A percentile compares a stretch with the other conserved stretches of the same genome.
These are phyloP conservation scores for Rhodomyrtus tomentosa DNA, from an alignment of 345 rosid genomes.

Conservation along the genomic window DNA sequence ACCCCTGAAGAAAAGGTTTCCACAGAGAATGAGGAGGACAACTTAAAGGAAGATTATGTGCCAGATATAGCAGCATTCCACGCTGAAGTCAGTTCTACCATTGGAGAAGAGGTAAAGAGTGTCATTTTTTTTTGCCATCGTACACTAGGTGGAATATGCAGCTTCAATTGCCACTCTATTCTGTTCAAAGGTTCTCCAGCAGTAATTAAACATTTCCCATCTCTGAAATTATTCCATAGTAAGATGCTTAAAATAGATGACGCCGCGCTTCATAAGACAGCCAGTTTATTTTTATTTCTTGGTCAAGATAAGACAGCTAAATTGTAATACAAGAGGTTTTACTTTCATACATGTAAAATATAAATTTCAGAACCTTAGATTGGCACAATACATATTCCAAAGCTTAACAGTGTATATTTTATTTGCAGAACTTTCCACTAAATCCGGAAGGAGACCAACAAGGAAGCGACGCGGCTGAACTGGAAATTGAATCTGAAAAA, in stretches of 20 bases:
- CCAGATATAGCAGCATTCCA: neutral
- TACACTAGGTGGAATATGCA: neutral
- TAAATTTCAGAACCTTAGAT: too few species aligned
- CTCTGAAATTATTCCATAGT: neutral
- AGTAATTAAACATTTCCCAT: neutral
- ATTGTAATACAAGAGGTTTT: too few species aligned
- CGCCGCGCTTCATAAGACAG: neutral
- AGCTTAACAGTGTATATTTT: neutral
- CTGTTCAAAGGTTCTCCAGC: neutral
- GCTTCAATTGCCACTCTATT: neutral
- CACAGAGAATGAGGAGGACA: neutral
- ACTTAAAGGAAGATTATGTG: neutral
- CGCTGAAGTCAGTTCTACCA: neutral
- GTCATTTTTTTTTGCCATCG: neutral
- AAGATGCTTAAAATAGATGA: neutral
- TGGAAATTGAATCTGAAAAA: neutral
- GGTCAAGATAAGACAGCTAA: neutral
- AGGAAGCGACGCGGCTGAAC: neutral
- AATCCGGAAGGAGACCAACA: conserved; percentile 2
- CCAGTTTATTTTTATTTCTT: neutral
- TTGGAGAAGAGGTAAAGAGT: neutral
- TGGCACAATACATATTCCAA: neutral
- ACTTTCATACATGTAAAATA: too few species aligned
- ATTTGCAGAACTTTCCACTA: neutral
- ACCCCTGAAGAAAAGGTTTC: neutral